Percentiles rank a stretch among this genome's conserved stretches.
Conservation (phyloP, 2,329 filamentous ascomycete genomes). For the Penicillium occitanis region DNA sequence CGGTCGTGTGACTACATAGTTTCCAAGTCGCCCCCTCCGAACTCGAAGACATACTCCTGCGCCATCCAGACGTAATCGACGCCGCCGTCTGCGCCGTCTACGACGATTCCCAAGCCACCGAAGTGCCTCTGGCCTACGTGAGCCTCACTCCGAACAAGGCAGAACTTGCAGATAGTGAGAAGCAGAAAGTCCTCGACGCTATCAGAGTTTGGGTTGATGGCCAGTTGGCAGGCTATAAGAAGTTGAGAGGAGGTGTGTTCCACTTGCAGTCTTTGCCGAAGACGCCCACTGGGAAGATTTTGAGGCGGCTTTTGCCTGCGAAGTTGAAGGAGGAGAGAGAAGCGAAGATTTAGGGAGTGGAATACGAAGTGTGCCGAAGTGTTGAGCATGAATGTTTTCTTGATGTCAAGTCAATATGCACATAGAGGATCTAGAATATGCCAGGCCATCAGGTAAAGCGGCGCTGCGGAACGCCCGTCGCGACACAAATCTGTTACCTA, state of each 20-base stretch:
- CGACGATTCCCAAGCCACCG: slow-evolving; percentile 26
- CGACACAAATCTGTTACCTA: neutral
- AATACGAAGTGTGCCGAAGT: no score
- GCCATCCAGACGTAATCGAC: slow-evolving; percentile 23
- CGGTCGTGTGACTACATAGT: slow-evolving; percentile 14
- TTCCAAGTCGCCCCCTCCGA: slow-evolving; percentile 25
- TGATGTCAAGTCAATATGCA: neutral
- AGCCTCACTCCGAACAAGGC: slow-evolving; percentile 2
- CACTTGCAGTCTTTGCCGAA: slow-evolving; percentile 25
- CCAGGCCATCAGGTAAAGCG: neutral
- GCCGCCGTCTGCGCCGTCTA: slow-evolving; percentile 27
- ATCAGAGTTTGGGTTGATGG: slow-evolving; percentile 18
- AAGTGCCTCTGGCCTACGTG: slow-evolving; percentile 27
- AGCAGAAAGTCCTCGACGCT: slow-evolving; percentile 10
- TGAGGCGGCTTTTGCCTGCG: slow-evolving; percentile 20
- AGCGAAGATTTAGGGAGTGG: neutral
- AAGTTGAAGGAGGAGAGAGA: slow-evolving; percentile 11
- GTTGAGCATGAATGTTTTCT: neutral
- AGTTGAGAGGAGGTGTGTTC: slow-evolving; percentile 26
- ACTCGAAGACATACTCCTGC: slow-evolving; percentile 17
- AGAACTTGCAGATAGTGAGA: neutral
- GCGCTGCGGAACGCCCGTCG: neutral
- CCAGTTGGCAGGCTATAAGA: slow-evolving; percentile 28
- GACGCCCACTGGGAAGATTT: slow-evolving; percentile 27
- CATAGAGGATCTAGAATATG: neutral